phyloP scores from a whole-genome alignment of 768 basidiomycete species.

The Leccinellum rugosiceps region DNA sequence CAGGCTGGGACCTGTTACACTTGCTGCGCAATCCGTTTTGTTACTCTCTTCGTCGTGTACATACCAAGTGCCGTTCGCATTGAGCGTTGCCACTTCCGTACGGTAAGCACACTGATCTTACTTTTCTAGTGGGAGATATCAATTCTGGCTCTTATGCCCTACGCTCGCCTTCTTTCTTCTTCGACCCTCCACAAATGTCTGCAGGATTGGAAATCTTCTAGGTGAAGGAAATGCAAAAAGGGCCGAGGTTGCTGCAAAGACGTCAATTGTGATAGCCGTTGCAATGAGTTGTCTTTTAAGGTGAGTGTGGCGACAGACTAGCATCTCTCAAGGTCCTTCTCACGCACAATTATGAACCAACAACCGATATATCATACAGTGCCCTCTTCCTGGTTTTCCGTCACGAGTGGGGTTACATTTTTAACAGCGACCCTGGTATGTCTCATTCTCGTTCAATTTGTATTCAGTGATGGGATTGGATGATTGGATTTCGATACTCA shows the following conservation, averaged over 20 bases:
- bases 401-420: slow-evolving; percentile 66
- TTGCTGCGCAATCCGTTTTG: slow-evolving; percentile 89
- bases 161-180: no score
- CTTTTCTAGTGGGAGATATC: not conserved
- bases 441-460: not conserved
- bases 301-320: slow-evolving; percentile 30
- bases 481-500: not conserved
- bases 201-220: slow-evolving; percentile 82
- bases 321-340: not conserved
- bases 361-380: slow-evolving; percentile 30
- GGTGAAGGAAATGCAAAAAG: slow-evolving; percentile 75
- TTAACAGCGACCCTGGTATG: slow-evolving; percentile 66
- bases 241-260: slow-evolving; percentile 64
- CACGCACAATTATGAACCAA: not conserved
- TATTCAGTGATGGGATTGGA: not conserved
- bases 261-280: slow-evolving; percentile 64
- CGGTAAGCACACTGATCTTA: slow-evolving; percentile 45
- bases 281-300: slow-evolving; percentile 64
- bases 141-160: not conserved
- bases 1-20: slow-evolving; percentile 72
- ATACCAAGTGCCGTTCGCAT: slow-evolving; percentile 80
- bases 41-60: slow-evolving; percentile 71
- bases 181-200: not conserved
- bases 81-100: slow-evolving; percentile 82
- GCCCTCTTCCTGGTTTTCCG: slow-evolving; percentile 58